Conservation (phyloP, 192 early-diverging fungal genomes). For the Rhizophagus clarus region DNA sequence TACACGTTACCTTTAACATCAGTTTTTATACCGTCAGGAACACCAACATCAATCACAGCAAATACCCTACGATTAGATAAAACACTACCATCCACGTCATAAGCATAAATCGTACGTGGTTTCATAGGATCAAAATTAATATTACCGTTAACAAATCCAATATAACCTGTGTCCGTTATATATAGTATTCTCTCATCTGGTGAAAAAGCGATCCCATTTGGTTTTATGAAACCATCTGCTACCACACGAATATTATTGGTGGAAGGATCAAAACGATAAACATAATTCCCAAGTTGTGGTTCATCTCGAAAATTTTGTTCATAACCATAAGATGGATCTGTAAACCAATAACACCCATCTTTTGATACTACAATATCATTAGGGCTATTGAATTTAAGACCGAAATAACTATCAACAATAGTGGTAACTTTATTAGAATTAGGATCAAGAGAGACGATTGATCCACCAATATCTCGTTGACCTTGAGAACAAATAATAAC, state of each 20-base stretch:
- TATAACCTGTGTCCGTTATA: neutral
- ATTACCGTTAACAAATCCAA: neutral
- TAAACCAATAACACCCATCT: slow-evolving; percentile 1
- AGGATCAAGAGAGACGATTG: neutral
- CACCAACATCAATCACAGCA: neutral
- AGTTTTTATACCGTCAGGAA: slow-evolving; percentile 12
- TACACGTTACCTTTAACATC: neutral
- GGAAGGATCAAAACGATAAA: neutral
- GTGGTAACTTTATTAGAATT: neutral
- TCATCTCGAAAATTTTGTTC: neutral
- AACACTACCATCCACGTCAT: neutral
- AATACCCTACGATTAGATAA: neutral
- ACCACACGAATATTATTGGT: neutral
- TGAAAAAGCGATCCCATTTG: neutral
- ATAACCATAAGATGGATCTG: neutral
- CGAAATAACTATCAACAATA: neutral
- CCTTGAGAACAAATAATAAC: slow-evolving; percentile 7
- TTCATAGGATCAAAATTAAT: neutral
- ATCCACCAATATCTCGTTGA: slow-evolving; percentile 9
- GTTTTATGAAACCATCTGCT: slow-evolving; percentile 6
- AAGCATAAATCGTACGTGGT: neutral
- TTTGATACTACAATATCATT: neutral
- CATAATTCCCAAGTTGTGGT: neutral
- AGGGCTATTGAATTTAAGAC: neutral
- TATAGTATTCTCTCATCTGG: slow-evolving; percentile 1